A percentile compares a stretch with the other conserved stretches of the same genome.
Evolutionary conservation across 495 filamentous ascomycete species (phyloP).

Genomic region (Lepidopterella palustris): DNA sequence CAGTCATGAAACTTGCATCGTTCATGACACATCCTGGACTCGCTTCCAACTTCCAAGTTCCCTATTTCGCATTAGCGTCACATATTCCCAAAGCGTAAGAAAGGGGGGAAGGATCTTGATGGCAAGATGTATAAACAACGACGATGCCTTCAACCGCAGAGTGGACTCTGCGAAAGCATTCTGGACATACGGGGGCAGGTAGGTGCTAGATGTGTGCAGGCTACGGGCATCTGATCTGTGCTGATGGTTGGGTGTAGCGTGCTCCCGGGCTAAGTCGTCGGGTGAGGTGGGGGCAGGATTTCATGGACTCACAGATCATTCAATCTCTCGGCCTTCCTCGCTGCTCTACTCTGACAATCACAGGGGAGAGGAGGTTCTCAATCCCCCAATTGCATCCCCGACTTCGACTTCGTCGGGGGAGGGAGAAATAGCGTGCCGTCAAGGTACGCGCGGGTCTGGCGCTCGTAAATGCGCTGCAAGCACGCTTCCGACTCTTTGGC

Average conservation of each 20-base stretch:
- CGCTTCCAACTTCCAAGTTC: no score
- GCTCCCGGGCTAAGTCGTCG: neutral
- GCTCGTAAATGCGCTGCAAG: slow-evolving; percentile 33
- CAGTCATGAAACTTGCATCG: no score
- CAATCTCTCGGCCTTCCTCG: neutral
- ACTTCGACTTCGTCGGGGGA: neutral
- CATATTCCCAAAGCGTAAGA: neutral
- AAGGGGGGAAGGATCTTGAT: neutral
- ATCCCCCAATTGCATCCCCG: neutral
- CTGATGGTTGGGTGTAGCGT: neutral
- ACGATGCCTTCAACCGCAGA: neutral
- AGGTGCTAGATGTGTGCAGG: no score
- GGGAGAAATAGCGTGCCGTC: slow-evolving; percentile 19
- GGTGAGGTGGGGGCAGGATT: neutral
- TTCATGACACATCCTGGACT: no score
- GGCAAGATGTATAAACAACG: neutral
- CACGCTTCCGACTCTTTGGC: slow-evolving; percentile 33
- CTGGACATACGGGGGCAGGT: no score
- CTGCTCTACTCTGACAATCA: neutral
- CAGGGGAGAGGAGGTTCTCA: no score
- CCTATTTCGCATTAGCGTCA: neutral
- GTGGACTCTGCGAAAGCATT: neutral
- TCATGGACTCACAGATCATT: neutral
- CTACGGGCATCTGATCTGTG: no score
- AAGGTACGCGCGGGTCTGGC: slow-evolving; percentile 31